Conservation (phyloP, 345 rosid genomes). For the Citrus medica region DNA sequence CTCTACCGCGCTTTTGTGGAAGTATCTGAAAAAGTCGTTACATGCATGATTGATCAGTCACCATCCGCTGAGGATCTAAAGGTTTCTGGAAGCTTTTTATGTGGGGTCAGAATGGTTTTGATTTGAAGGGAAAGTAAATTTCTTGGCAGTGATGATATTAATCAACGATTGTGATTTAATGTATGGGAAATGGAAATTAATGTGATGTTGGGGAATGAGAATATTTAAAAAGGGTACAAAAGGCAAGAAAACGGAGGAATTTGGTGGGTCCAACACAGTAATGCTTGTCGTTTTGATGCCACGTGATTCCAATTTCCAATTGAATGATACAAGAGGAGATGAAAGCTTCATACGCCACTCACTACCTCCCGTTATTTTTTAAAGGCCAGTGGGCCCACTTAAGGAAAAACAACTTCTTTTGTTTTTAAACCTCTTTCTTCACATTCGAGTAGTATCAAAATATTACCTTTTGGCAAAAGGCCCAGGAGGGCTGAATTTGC, state of each 20-base stretch:
- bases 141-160: neutral
- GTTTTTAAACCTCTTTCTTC: neutral
- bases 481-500: neutral
- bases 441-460: neutral
- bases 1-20: neutral
- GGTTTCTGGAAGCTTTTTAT: neutral
- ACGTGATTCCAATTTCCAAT: slow-evolving; percentile 20
- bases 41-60: neutral
- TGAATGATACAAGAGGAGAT: neutral
- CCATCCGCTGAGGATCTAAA: neutral
- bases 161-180: slow-evolving; percentile 10
- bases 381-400: slow-evolving; percentile 9
- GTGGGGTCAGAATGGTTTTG: slow-evolving; percentile 4
- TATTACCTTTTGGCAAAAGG: slow-evolving; percentile 12
- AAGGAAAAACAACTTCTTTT: slow-evolving; percentile 2
- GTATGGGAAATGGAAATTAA: neutral
- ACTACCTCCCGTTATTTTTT: slow-evolving; percentile 4
- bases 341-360: slow-evolving; percentile 39
- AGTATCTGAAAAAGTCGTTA: neutral
- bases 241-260: neutral
- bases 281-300: slow-evolving; percentile 13
- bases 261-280: slow-evolving; percentile 8
- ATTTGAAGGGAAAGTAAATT: slow-evolving; percentile 2
- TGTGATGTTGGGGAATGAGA: slow-evolving; percentile 9
- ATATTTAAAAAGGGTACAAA: slow-evolving; percentile 13